Percentiles rank a stretch among this genome's conserved stretches.
Evolutionary conservation across 768 basidiomycete genomes (phyloP).

Genomic region (Leccinum truebloodii): DNA sequence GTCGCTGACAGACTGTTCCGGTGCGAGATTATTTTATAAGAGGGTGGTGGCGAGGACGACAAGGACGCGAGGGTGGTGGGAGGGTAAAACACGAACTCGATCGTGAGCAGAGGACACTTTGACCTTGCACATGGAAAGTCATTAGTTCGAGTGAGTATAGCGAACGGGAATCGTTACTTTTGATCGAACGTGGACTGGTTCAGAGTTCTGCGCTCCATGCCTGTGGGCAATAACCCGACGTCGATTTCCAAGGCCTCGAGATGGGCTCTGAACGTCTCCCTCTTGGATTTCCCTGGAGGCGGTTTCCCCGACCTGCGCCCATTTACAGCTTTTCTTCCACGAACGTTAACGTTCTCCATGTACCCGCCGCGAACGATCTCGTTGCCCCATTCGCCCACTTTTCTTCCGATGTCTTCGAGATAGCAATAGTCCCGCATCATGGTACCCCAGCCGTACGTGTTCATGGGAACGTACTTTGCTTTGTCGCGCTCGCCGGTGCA

Average conservation of each 20-base stretch:
- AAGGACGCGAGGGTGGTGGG: conserved; percentile 47
- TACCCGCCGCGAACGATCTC: conserved; percentile 69
- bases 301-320: conserved; percentile 31
- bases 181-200: conserved; percentile 86
- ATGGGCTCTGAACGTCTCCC: conserved; percentile 66
- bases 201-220: conserved; percentile 75
- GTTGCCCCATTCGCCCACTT: conserved; percentile 70
- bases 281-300: conserved; percentile 46
- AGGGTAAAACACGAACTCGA: conserved; percentile 70
- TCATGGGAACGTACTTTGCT: conserved; percentile 75
- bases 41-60: conserved; percentile 35
- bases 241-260: conserved; percentile 69
- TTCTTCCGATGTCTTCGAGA: conserved; percentile 80
- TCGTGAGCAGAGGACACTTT: conserved; percentile 65
- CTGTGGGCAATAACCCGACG: conserved; percentile 73
- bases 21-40: conserved; percentile 63
- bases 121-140: conserved; percentile 45
- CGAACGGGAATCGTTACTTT: conserved; percentile 53
- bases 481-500: conserved; percentile 79
- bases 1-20: conserved; percentile 51
- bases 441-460: conserved; percentile 78
- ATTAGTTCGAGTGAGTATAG: conserved; percentile 16
- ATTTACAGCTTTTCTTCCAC: conserved; percentile 18
- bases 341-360: conserved; percentile 25
- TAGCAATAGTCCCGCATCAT: conserved; percentile 91